A percentile compares a stretch with the other conserved stretches of the same genome.
Conservation (phyloP, 2,329 filamentous ascomycete genomes). For the Fusarium fracticaudum region DNA sequence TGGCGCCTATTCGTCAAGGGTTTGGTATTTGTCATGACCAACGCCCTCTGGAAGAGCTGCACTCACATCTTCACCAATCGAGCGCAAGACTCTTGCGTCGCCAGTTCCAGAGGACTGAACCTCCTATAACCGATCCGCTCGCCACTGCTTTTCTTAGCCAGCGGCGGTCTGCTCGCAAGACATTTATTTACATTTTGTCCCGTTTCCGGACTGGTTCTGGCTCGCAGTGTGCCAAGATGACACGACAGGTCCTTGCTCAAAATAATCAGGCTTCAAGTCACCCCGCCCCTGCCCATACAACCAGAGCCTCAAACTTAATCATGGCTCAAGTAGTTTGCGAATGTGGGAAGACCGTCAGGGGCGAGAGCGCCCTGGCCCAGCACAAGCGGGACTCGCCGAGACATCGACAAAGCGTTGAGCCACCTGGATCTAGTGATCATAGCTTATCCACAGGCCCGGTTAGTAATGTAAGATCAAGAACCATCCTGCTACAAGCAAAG, state of each 20-base stretch:
- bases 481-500: background rate
- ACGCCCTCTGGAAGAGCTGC: background rate
- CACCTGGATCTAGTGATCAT: background rate
- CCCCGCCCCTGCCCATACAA: background rate
- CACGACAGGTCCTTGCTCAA: background rate
- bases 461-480: background rate
- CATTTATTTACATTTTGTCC: too few species aligned
- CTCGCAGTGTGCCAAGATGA: background rate
- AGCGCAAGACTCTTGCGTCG: too few species aligned
- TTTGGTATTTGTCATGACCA: background rate
- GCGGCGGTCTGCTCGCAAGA: too few species aligned
- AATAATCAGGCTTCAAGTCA: background rate
- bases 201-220: too few species aligned
- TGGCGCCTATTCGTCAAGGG: background rate
- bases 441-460: background rate
- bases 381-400: background rate
- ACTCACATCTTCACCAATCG: background rate
- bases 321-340: background rate
- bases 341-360: background rate
- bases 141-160: too few species aligned
- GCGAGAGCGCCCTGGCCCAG: background rate
- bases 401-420: background rate
- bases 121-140: too few species aligned
- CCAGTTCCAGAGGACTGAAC: too few species aligned
- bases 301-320: background rate